Conservation (phyloP, 345 rosid species). For the Punica granatum region DNA sequence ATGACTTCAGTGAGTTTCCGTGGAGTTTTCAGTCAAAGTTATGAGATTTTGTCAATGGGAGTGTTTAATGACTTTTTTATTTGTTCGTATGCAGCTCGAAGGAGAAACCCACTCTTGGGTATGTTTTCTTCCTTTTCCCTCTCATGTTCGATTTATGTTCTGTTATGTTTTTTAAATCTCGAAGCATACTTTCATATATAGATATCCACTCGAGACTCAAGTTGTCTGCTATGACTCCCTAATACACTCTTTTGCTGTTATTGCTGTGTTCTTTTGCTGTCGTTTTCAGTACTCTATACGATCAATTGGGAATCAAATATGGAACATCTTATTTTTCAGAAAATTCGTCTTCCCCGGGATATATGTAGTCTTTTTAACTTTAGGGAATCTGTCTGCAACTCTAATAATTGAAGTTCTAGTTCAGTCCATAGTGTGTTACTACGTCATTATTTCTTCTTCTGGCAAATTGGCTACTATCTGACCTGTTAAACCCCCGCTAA, state of each 20-base stretch:
- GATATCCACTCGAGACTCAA: too few species aligned
- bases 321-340: neutral
- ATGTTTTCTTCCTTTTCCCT: neutral
- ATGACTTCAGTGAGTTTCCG: neutral
- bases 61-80: neutral
- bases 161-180: neutral
- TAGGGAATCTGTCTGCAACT: too few species aligned
- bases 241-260: too few species aligned
- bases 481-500: neutral
- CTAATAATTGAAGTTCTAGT: neutral
- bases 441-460: too few species aligned
- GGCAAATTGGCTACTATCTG: neutral
- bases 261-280: too few species aligned
- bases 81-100: conserved; percentile 51
- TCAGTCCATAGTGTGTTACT: too few species aligned
- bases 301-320: neutral
- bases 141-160: neutral
- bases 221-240: too few species aligned
- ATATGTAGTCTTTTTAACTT: too few species aligned
- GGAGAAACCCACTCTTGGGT: conserved; percentile 97
- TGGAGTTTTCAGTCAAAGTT: neutral
- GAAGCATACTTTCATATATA: too few species aligned
- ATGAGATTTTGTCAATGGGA: neutral
- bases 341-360: too few species aligned
- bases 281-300: neutral